Evolutionary conservation across 2,329 filamentous ascomycete species (phyloP).

Genomic region (Colletotrichum neosansevieriae): DNA sequence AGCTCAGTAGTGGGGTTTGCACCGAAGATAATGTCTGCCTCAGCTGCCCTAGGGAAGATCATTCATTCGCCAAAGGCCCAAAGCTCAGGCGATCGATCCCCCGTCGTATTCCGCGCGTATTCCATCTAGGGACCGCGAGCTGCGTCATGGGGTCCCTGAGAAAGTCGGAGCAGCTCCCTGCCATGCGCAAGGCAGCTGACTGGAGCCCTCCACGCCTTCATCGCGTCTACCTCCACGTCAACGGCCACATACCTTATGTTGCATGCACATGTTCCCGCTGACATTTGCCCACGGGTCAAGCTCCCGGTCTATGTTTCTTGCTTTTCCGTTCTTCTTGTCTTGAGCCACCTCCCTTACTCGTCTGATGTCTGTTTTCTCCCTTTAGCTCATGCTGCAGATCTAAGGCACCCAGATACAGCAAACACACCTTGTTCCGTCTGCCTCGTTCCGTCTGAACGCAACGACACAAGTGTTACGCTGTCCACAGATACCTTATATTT

Average conservation of each 20-base stretch:
- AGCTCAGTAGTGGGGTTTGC: too few relatives aligned
- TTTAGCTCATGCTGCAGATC: background rate
- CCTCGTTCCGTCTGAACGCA: background rate
- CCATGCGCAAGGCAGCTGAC: constrained; percentile 19
- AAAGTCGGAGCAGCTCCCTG: constrained; percentile 11
- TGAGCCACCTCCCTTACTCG: background rate
- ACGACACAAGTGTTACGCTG: background rate
- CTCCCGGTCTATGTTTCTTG: background rate
- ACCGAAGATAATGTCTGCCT: background rate
- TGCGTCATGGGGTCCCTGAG: constrained; percentile 35
- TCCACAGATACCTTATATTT: background rate
- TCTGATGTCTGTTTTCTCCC: background rate
- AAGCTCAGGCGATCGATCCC: constrained; percentile 3
- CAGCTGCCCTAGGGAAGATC: constrained; percentile 10
- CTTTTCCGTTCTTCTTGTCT: background rate
- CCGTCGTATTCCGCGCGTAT: constrained; percentile 1
- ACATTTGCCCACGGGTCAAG: background rate
- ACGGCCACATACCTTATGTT: background rate
- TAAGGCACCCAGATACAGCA: background rate
- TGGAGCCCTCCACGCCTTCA: constrained; percentile 26
- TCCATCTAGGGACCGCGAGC: constrained; percentile 24
- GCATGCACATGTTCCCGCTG: background rate
- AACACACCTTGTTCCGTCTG: background rate
- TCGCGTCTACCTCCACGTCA: background rate
- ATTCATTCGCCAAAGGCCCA: background rate